Base-by-base conservation (phyloP, 768 basidiomycete genomes). In the Candolleomyces aberdarensis region DNA sequence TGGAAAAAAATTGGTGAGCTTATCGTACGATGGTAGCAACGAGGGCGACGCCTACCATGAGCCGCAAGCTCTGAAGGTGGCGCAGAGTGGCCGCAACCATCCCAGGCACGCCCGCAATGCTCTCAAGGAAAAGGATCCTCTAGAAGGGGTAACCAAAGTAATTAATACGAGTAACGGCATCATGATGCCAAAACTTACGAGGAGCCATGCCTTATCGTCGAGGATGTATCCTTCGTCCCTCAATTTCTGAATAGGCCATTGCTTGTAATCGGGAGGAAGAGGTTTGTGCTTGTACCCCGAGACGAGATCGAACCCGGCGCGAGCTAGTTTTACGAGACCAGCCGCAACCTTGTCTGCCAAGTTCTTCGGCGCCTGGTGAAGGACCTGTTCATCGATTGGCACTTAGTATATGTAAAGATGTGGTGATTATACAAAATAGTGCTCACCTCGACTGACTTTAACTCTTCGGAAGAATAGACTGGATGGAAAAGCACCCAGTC, bases 401-500 rank as follows among this genome's bases (percentile, higher is more conserved):
- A 26, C 26, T 26, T 26, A 26, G 26, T 26, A 26, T 26, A 26
- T 26, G 26, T 26, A 26, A 26, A 1, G 26, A 26, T 26, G 26
- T 26, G 26, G 3, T 26, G 20, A 58, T 44, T 10, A 61, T 3
- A 17, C 26, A 3, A 26, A 26, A 26, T 26, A 3, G 26, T 6
- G 9, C 74, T 54, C 67, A 89, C 91, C 73, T 90, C 77, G 15
- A 92, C 91, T 14, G 90, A 82, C 64, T 76, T 85, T 54, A 93
- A 70, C 68, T 94, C 92, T 41, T 85, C 84, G 17, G 76, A 71
- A 6, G 90, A 85, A 71, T 98, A 98, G 1, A 96, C 94, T 0
- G 96, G 96, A 69, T 96, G 93, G 70, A 94, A 93, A 1, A 97
- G 76, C 11, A 96, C 93, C 93, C 94, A 97, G 66, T 92, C 91